Evolutionary conservation across 805 yeast genomes (phyloP).

Genomic region (Metschnikowia cerradonensis): DNA sequence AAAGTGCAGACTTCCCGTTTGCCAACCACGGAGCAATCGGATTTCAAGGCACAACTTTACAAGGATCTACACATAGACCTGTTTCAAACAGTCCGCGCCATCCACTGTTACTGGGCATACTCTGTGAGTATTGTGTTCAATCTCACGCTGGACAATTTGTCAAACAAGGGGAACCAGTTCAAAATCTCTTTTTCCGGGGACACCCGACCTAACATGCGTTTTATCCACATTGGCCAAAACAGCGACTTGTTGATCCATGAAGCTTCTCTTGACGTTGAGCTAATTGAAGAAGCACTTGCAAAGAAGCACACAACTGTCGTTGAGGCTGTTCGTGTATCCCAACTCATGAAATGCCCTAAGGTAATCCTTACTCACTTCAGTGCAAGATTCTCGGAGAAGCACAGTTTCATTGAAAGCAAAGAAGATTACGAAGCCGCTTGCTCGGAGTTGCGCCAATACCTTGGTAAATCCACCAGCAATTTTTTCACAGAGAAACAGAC

Average conservation of each 20-base stretch:
- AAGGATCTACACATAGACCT: constrained; percentile 39
- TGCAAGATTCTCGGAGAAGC: constrained; percentile 61
- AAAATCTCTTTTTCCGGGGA: constrained; percentile 91
- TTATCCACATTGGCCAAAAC: constrained; percentile 59
- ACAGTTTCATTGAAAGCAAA: constrained; percentile 25
- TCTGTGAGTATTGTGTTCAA: constrained; percentile 51
- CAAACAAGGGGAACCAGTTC: constrained; percentile 38
- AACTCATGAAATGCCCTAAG: constrained; percentile 66
- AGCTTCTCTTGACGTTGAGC: constrained; percentile 81
- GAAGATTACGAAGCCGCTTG: constrained; percentile 22
- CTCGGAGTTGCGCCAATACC: constrained; percentile 25
- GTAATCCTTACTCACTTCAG: constrained; percentile 87
- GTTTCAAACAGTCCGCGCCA: constrained; percentile 66
- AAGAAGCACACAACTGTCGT: constrained; percentile 86
- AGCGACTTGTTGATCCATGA: constrained; percentile 86
- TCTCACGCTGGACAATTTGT: constrained; percentile 27
- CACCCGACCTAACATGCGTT: constrained; percentile 73
- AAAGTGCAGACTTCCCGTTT: constrained; percentile 16
- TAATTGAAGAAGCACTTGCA: constrained; percentile 69
- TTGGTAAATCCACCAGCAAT: constrained; percentile 24
- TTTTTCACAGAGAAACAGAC: constrained; percentile 14
- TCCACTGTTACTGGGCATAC: constrained; percentile 83
- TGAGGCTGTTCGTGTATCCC: constrained; percentile 74
- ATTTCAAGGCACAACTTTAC: constrained; percentile 27
- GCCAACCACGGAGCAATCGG: constrained; percentile 16